Evolutionary conservation across 495 filamentous ascomycete genomes (phyloP), one percentile per base, ranked within the genome.

Genomic region (Extremus antarcticus): DNA sequence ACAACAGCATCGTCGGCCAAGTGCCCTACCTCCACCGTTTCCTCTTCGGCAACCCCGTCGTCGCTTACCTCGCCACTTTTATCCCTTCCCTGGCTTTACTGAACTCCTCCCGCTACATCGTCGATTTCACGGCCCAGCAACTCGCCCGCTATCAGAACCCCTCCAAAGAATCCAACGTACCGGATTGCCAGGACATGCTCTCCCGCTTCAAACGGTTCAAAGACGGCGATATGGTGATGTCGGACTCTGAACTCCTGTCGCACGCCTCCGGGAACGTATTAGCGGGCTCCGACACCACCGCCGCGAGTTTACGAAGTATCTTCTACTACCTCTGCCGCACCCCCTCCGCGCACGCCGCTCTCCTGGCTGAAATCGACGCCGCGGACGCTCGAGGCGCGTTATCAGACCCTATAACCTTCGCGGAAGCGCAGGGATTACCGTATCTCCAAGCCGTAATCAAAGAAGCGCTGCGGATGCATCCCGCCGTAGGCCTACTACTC

Each of bases 261-360:
- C 25, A 54, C 41, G 35, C 51, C 9, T 17, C 19, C 4, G 53
- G 51, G 15, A 59, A 60, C 47, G 54, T 58, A 25, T 63, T 69
- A 48, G 73, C 73, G 2, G 73, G 83, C 4, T 75, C 74, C 47
- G 79, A 84, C 62, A 81, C 81, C 7, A 79, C 81, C 0, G 84
- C 81, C 16, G 84, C 84, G 52, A 78, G 74, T 19, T 70, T 87
- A 0, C 68, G 74, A 0, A 71, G 78, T 1, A 73, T 86, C 0
- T 83, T 88, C 54, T 86, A 88, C 64, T 82, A 77, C 62, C 65
- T 86, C 2, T 70, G 83, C 8, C 77, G 78, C 47, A 76, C 73
- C 53, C 79, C 75, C 0, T 8, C 40, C 0, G 72, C 70, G 25
- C 67, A 82, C 56, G 58, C 53, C 0, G 67, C 62, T 15, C 59